These are phyloP conservation scores for Colletotrichum paranaense DNA, from an alignment of 2,329 filamentous ascomycete species.

Conservation along the genomic window DNA sequence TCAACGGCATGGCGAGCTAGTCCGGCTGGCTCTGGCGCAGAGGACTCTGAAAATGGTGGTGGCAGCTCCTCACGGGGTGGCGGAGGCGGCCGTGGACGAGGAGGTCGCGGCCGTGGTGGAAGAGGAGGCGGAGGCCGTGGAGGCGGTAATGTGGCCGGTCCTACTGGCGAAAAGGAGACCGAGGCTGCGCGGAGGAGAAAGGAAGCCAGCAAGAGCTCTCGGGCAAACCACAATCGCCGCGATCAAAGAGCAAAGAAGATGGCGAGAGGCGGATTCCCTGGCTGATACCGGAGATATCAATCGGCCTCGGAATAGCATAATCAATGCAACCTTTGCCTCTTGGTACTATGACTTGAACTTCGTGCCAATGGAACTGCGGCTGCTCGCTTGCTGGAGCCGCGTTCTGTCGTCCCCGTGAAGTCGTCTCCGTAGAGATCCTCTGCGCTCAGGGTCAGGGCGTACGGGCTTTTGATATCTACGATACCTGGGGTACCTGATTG, in stretches of 20 bases:
- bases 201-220: conserved; percentile 83
- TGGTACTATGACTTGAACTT: conserved; percentile 38
- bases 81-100: conserved; percentile 58
- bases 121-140: conserved; percentile 63
- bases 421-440: conserved; percentile 47
- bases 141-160: conserved; percentile 72
- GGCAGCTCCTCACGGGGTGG: conserved; percentile 52
- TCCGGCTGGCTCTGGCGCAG: conserved; percentile 65
- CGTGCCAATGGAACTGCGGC: conserved; percentile 30
- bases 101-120: conserved; percentile 56
- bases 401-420: neutral
- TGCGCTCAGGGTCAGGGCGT: conserved; percentile 48
- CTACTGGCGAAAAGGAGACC: conserved; percentile 76
- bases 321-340: conserved; percentile 41
- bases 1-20: conserved; percentile 73
- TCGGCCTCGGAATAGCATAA: neutral
- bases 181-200: conserved; percentile 79
- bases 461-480: conserved; percentile 51
- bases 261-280: conserved; percentile 60
- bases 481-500: conserved; percentile 45
- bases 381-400: conserved; percentile 7
- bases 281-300: conserved; percentile 35
- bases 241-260: conserved; percentile 76
- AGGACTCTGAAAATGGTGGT: conserved; percentile 64
- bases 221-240: conserved; percentile 88